A percentile compares a stretch with the other conserved stretches of the same genome.
These are phyloP conservation scores for Colletotrichum tabaci DNA, from an alignment of 2,329 filamentous ascomycete genomes.

Conservation along the genomic window DNA sequence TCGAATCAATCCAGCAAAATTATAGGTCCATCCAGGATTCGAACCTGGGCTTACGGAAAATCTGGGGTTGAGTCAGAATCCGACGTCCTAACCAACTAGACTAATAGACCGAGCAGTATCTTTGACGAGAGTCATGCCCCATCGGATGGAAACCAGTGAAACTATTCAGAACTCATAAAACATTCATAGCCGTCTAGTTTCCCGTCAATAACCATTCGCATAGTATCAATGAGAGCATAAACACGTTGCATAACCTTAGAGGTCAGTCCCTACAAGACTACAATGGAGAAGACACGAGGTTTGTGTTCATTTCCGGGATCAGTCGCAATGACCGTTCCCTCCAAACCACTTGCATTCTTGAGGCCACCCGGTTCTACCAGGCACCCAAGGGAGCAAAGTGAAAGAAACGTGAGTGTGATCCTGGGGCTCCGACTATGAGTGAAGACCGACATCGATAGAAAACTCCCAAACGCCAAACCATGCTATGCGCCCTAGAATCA, in stretches of 20 bases:
- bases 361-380: background rate
- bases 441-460: constrained; percentile 4
- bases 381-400: background rate
- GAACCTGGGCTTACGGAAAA: constrained; percentile 42
- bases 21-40: constrained; percentile 40
- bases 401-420: background rate
- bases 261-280: too few species aligned
- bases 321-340: too few species aligned
- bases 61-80: constrained; percentile 32
- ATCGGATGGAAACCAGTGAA: rapidly evolving
- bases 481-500: constrained; percentile 33
- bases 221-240: background rate
- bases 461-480: constrained; percentile 39
- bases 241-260: too few species aligned
- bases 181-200: rapidly evolving
- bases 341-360: background rate
- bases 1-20: background rate
- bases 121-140: rapidly evolving
- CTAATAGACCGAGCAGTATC: constrained; percentile 28
- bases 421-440: background rate
- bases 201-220: too few species aligned
- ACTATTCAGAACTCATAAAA: rapidly evolving
- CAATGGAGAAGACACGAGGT: too few species aligned
- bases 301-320: background rate
- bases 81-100: constrained; percentile 44